phyloP scores from a whole-genome alignment of 495 filamentous ascomycete genomes.

The Opeltia flavorubescens region DNA sequence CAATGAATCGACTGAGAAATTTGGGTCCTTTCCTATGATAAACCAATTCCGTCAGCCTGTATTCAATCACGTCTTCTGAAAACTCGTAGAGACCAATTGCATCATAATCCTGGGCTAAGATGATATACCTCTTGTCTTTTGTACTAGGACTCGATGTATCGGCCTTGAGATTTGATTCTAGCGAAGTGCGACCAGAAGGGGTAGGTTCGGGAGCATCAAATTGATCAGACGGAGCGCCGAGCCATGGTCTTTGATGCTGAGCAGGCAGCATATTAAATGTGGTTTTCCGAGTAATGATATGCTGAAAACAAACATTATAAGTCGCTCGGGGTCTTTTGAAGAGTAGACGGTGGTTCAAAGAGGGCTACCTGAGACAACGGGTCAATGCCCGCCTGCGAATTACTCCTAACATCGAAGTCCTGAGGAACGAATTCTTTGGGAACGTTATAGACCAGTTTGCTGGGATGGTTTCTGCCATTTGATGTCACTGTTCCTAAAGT shows the following conservation, averaged over 20 bases:
- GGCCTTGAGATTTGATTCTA: constrained; percentile 24
- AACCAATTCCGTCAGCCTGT: constrained; percentile 16
- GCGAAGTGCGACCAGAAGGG: constrained; percentile 10
- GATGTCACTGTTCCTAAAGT: constrained; percentile 14
- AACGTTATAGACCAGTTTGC: constrained; percentile 17
- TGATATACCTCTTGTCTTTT: constrained; percentile 57
- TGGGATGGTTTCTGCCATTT: constrained; percentile 18
- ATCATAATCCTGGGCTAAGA: constrained; percentile 3
- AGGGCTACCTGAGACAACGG: constrained; percentile 40
- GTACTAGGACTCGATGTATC: constrained; percentile 18
- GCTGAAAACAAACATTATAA: constrained; percentile 25
- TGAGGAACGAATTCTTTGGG: not conserved
- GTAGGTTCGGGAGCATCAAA: constrained; percentile 32
- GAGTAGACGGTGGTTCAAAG: not conserved
- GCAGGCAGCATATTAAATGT: constrained; percentile 51
- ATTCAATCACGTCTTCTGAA: not conserved
- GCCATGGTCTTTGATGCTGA: constrained; percentile 40
- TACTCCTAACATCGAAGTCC: constrained; percentile 8
- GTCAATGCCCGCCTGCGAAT: constrained; percentile 31
- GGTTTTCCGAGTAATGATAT: constrained; percentile 75
- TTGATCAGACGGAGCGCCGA: constrained; percentile 36
- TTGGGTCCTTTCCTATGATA: constrained; percentile 63
- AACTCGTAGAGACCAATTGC: not conserved
- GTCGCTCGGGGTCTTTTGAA: not conserved
- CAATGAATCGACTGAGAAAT: constrained; percentile 83